Evolutionary conservation across 2,329 filamentous ascomycete genomes (phyloP).

Genomic region (Trichoderma lentiforme): DNA sequence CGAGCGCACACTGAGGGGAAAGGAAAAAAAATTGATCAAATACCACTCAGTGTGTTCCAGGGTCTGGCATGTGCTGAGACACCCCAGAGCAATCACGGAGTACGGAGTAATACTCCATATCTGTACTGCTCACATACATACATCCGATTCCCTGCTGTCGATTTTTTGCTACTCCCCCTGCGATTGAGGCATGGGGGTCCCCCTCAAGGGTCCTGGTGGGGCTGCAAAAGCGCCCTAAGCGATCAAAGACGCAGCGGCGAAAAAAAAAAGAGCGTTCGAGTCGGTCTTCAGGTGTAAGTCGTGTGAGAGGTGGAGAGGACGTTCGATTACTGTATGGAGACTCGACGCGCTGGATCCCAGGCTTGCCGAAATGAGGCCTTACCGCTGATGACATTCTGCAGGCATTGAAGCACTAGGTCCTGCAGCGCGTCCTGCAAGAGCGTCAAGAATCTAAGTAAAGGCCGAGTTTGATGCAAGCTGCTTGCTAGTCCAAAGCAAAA

Average conservation of each 20-base stretch:
- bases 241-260: constrained; percentile 6
- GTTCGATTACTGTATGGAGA: neutral
- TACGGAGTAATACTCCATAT: constrained; percentile 9
- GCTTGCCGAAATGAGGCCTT: constrained; percentile 7
- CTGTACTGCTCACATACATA: neutral
- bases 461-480: neutral
- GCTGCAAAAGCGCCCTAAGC: constrained; percentile 14
- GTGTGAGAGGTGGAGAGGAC: neutral
- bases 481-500: neutral
- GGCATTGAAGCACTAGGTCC: neutral
- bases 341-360: neutral
- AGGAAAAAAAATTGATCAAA: neutral
- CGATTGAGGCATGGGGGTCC: neutral
- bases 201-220: constrained; percentile 1
- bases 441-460: neutral
- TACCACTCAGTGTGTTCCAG: neutral
- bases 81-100: constrained; percentile 2
- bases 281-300: constrained; percentile 6
- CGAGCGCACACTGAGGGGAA: neutral
- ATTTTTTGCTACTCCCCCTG: neutral
- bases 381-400: neutral
- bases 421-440: neutral
- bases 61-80: neutral
- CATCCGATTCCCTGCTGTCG: neutral
- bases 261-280: neutral